Base-by-base conservation (phyloP, 140 eudicot species). In the Cichorium intybus region DNA sequence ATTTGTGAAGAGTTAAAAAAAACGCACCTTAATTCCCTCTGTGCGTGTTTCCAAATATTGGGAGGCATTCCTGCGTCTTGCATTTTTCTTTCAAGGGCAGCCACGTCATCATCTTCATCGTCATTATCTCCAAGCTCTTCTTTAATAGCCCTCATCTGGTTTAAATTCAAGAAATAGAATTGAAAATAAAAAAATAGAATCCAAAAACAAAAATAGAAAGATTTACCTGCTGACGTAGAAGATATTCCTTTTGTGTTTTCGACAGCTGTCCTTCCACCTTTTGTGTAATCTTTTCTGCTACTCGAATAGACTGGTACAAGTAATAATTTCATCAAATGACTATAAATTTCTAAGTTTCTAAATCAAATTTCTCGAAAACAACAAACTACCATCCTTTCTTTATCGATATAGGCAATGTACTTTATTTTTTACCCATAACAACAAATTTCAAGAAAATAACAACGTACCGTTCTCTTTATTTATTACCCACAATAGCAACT, bases 91-190 rank as follows among this genome's bases (percentile, higher is more conserved):
- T 94, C 99, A 41, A 94, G 87, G 66, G 88, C 82, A 64, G 95
- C 96, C 68, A 86, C 83, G 59, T 93, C 99, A 89, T 93, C 97
- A 50, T 94, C 99, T 27, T 94, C 99, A 72, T 94, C 99, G 68
- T 89, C 97, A 80, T 94, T 86, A 74, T 94, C 97, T 21, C 99
- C 99, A 50, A 94, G 97, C 77, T 94, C 99, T 83, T 94, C 99
- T 79, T 94, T 86, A 52, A 94, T 94, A 63, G 99, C 99, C 72
- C 95, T 84, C 99, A 94, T 94, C 99, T 94, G 64, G 66, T 71
- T 48, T 23, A 68, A 56, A 57, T 57, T 57, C 43, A 46, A 56
- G 18, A 58, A 58, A 31, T 41, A 47, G 56, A 20, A 28, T 26
- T 54, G 14, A 21, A 43, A 22, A 37, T 22, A 63, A 62, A 26